Evolutionary conservation across 2,329 filamentous ascomycete genomes (phyloP).

Genomic region (Helotiales sp.): DNA sequence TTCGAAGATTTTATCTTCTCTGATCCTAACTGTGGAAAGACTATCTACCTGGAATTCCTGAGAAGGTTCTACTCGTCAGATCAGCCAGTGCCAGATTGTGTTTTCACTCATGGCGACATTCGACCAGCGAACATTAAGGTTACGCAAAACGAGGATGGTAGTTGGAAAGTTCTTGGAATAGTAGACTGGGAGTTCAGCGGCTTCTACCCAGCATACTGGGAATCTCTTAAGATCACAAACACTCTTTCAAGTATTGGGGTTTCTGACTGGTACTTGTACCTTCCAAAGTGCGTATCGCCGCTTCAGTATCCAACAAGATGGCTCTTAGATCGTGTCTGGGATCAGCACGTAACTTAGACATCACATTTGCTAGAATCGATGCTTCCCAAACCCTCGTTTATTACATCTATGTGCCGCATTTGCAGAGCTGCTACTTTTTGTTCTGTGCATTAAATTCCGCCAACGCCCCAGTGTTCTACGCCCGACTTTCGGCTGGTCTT

Average conservation of each 20-base stretch:
- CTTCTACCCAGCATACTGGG: conserved; percentile 12
- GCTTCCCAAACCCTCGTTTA: too few relatives aligned
- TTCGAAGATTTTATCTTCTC: background rate
- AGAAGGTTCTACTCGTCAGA: background rate
- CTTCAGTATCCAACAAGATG: conserved; percentile 5
- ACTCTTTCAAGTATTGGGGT: background rate
- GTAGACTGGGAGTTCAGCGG: conserved; percentile 15
- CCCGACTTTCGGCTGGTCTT: too few relatives aligned
- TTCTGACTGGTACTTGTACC: background rate
- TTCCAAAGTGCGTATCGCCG: conserved; percentile 1
- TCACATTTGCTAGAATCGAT: too few relatives aligned
- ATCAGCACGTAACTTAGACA: conserved; percentile 8
- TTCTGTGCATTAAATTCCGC: too few relatives aligned
- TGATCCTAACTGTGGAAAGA: background rate
- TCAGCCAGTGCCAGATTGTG: conserved; percentile 9
- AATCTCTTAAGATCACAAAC: conserved; percentile 1
- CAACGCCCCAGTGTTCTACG: too few relatives aligned
- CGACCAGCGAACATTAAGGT: conserved; percentile 16
- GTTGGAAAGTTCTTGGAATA: conserved; percentile 9
- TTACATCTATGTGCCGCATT: too few relatives aligned
- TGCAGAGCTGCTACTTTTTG: too few relatives aligned
- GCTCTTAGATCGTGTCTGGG: conserved; percentile 12
- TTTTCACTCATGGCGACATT: conserved; percentile 16
- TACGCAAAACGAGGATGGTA: conserved; percentile 2
- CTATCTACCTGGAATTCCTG: conserved; percentile 7